Percentiles rank a stretch among this genome's conserved stretches.
Conservation (phyloP, 1,284 basidiomycete species). For the Vanrija pseudolonga region DNA sequence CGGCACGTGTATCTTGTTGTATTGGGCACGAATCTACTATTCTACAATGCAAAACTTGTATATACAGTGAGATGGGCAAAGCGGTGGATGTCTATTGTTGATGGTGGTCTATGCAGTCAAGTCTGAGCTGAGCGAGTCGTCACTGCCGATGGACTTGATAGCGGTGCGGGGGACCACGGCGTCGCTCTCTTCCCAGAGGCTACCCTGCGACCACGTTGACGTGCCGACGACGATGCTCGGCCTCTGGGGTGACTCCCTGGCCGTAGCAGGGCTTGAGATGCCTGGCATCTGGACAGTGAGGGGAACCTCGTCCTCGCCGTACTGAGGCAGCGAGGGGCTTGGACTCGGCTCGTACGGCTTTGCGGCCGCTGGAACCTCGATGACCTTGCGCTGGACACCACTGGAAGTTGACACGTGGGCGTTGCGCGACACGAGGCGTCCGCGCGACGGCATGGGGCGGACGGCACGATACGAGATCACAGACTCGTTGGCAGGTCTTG, state of each 20-base stretch:
- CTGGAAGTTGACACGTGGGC: neutral
- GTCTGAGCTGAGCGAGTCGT: too few relatives aligned
- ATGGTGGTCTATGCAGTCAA: neutral
- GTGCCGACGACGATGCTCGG: too few relatives aligned
- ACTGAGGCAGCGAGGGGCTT: slow-evolving; percentile 25
- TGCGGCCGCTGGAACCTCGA: neutral
- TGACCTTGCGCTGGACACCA: neutral
- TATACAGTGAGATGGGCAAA: neutral
- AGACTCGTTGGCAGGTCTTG: neutral
- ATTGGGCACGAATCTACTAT: neutral
- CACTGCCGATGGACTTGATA: too few relatives aligned
- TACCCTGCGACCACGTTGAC: too few relatives aligned
- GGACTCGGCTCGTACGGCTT: neutral
- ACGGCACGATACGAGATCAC: neutral
- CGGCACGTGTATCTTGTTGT: neutral
- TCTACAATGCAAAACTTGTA: neutral
- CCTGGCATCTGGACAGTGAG: slow-evolving; percentile 31
- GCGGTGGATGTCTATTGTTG: neutral
- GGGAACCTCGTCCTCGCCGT: slow-evolving; percentile 36
- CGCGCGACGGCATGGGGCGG: neutral
- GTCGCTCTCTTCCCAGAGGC: too few relatives aligned
- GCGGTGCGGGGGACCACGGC: too few relatives aligned
- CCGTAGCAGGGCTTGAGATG: neutral
- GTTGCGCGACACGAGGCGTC: neutral
- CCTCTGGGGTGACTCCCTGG: neutral